Percentiles rank a stretch among this genome's conserved stretches.
phyloP scores from a whole-genome alignment of 2,329 filamentous ascomycete species.

The Myrmaecium sp. region DNA sequence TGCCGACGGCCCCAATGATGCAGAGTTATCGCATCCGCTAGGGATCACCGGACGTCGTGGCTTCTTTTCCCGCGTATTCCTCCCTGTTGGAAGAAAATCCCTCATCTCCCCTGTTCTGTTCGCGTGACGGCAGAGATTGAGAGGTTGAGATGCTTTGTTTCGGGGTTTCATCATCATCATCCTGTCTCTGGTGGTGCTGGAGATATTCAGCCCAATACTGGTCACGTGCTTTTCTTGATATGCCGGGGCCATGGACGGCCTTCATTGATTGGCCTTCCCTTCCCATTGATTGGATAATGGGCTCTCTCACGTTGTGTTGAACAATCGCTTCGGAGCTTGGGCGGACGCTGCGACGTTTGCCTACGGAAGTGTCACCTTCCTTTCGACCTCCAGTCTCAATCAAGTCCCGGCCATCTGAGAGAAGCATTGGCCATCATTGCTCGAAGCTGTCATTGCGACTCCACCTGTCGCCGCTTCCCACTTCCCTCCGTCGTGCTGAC shows the following conservation, averaged over 20 bases:
- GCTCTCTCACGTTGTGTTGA: constrained; percentile 6
- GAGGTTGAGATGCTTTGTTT: constrained; percentile 18
- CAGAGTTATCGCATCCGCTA: constrained; percentile 26
- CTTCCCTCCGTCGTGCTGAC: too few relatives aligned
- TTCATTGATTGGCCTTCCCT: too few relatives aligned
- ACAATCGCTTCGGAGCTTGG: constrained; percentile 11
- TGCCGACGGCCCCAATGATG: constrained; percentile 24
- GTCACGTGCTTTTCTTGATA: constrained; percentile 20
- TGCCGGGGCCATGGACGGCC: constrained; percentile 18
- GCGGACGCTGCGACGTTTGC: constrained; percentile 9
- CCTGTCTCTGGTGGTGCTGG: too few relatives aligned
- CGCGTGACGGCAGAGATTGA: constrained; percentile 14
- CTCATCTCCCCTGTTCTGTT: constrained; percentile 20
- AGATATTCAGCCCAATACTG: constrained; percentile 15
- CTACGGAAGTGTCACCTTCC: constrained; percentile 7
- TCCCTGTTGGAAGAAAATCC: constrained; percentile 20
- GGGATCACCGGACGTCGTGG: constrained; percentile 25
- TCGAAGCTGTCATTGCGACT: too few relatives aligned
- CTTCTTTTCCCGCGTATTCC: constrained; percentile 27
- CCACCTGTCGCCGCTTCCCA: too few relatives aligned
- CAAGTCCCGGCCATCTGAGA: too few relatives aligned
- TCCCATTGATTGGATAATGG: constrained; percentile 16
- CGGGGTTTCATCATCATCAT: too few relatives aligned
- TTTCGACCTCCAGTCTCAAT: too few relatives aligned
- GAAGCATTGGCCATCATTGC: too few relatives aligned